Percentiles rank a stretch among this genome's conserved stretches.
These are phyloP conservation scores for Solanum hybrid DNA, from an alignment of 305 asterid genomes.

Conservation along the genomic window DNA sequence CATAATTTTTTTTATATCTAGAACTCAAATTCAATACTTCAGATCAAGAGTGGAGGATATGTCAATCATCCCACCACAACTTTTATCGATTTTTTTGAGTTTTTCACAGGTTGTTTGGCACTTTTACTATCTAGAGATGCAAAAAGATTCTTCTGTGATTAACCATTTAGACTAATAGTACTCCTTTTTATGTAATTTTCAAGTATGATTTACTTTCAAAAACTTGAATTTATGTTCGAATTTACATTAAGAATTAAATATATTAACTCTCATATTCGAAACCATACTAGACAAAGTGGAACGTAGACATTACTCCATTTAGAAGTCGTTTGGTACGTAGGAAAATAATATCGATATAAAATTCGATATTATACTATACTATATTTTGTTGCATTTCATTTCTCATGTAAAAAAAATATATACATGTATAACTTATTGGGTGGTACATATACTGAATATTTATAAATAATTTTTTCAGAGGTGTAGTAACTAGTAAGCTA, in stretches of 20 bases:
- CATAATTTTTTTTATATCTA: too few species aligned
- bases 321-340: too few species aligned
- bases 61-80: background rate
- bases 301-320: too few species aligned
- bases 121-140: background rate
- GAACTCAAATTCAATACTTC: background rate
- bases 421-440: background rate
- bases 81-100: too few species aligned
- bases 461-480: background rate
- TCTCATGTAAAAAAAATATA: too few species aligned
- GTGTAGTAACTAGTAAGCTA: background rate
- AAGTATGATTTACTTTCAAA: background rate
- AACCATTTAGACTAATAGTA: background rate
- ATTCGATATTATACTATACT: background rate
- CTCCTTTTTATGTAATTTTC: background rate
- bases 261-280: too few species aligned
- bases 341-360: too few species aligned
- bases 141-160: background rate
- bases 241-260: too few species aligned
- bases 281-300: background rate
- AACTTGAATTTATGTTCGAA: background rate
- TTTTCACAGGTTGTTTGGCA: background rate
- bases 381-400: background rate
- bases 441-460: background rate
- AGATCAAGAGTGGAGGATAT: background rate